Percentiles rank a stretch among this genome's conserved stretches.
phyloP scores from a whole-genome alignment of 345 rosid genomes.

The Reutealis trisperma region DNA sequence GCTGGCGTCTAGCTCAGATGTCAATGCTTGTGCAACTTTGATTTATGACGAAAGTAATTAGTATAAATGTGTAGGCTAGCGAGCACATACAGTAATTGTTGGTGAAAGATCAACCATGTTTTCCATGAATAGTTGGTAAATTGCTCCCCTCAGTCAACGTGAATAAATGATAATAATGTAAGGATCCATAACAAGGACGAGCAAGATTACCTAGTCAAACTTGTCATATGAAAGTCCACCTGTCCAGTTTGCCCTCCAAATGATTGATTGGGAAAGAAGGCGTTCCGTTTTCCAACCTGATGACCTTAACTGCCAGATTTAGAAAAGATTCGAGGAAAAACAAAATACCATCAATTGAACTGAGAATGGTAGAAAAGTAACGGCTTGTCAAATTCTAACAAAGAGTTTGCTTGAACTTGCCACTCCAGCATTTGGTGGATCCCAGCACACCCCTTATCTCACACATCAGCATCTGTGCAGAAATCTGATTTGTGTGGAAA shows the following conservation, averaged over 20 bases:
- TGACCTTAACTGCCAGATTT: slow-evolving; percentile 53
- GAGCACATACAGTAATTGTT: neutral
- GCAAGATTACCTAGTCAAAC: slow-evolving; percentile 43
- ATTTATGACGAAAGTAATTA: neutral
- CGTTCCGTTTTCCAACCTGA: slow-evolving; percentile 87
- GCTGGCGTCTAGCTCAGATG: neutral
- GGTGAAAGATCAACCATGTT: neutral
- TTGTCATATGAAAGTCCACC: slow-evolving; percentile 42
- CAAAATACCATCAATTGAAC: neutral
- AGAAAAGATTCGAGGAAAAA: neutral
- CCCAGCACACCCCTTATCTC: no score
- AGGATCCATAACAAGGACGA: neutral
- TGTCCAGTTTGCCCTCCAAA: slow-evolving; percentile 83
- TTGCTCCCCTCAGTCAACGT: neutral
- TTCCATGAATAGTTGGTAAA: neutral
- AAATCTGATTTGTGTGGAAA: no score
- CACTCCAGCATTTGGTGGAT: no score
- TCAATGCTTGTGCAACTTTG: neutral
- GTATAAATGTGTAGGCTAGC: neutral
- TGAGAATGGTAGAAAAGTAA: neutral
- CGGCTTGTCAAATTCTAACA: neutral
- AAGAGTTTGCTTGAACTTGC: neutral
- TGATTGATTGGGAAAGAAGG: slow-evolving; percentile 67
- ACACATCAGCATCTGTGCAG: no score
- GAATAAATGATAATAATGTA: neutral